Evolutionary conservation across 164 flowering plant species (phyloP).

Genomic region (Vitis labrusca): DNA sequence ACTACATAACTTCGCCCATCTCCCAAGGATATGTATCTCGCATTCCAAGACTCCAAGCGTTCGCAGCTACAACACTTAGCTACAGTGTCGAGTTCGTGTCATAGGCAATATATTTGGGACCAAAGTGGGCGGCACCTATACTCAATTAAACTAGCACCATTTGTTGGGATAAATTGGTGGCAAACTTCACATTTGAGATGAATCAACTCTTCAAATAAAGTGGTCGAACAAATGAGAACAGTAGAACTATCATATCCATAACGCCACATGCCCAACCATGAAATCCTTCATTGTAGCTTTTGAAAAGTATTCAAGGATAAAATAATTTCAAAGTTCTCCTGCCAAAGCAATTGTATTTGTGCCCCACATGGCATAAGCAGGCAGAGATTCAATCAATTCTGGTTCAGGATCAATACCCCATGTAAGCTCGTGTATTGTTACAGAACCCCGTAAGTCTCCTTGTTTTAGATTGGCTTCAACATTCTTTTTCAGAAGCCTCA

Average conservation of each 20-base stretch:
- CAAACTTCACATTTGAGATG: constrained; percentile 99
- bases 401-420: constrained; percentile 80
- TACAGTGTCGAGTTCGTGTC: too few relatives aligned
- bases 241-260: too few relatives aligned
- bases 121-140: constrained; percentile 91
- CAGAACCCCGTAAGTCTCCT: constrained; percentile 44
- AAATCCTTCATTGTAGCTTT: constrained; percentile 75
- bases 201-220: constrained; percentile 46
- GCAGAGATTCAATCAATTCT: constrained; percentile 51
- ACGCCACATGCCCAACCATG: constrained; percentile 56
- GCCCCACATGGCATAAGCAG: constrained; percentile 69
- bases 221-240: too few relatives aligned
- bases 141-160: constrained; percentile 88
- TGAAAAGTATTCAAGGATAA: constrained; percentile 73
- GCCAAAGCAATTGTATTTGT: constrained; percentile 50
- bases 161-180: constrained; percentile 88
- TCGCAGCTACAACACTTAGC: too few relatives aligned
- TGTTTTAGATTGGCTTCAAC: too few relatives aligned
- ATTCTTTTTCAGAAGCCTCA: too few relatives aligned
- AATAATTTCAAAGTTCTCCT: constrained; percentile 90
- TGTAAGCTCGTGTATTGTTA: constrained; percentile 56
- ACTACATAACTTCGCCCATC: too few relatives aligned
- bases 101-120: too few relatives aligned
- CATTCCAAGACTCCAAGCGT: too few relatives aligned
- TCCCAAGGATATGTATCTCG: too few relatives aligned